Conservation (phyloP, 352 stramenopile genomes). For the Phytophthora agathidicida region DNA sequence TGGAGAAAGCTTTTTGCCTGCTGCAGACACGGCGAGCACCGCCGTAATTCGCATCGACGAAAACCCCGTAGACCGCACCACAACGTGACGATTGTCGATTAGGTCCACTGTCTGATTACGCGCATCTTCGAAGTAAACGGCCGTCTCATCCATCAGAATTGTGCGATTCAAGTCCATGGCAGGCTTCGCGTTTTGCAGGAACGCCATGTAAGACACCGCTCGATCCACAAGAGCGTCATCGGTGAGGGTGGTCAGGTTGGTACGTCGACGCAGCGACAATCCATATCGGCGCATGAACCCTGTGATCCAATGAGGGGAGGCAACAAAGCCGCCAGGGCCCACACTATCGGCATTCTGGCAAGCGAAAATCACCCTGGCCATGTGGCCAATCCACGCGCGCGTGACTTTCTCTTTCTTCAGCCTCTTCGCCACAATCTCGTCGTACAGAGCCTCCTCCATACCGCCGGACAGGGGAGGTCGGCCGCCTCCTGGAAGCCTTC, state of each 20-base stretch:
- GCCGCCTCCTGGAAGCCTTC: not conserved
- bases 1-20: constrained; percentile 20
- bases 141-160: constrained; percentile 33
- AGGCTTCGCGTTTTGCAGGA: constrained; percentile 1
- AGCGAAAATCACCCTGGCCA: constrained; percentile 4
- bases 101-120: constrained; percentile 21
- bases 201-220: constrained; percentile 13
- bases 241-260: constrained; percentile 26
- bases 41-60: constrained; percentile 28
- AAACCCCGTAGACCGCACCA: constrained; percentile 31
- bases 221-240: constrained; percentile 18
- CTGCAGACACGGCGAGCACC: constrained; percentile 13
- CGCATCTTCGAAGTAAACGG: constrained; percentile 35
- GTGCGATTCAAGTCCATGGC: constrained; percentile 17
- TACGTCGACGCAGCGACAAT: constrained; percentile 24
- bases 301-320: constrained; percentile 29
- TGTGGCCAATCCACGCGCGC: constrained; percentile 18
- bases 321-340: constrained; percentile 9
- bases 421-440: constrained; percentile 12
- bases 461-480: not conserved
- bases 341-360: not conserved
- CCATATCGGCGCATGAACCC: constrained; percentile 34
- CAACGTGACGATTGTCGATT: constrained; percentile 21
- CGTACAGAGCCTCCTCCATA: constrained; percentile 7
- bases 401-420: constrained; percentile 14